phyloP scores from a whole-genome alignment of 129 eudicot genomes.

The Centrapalus pauciflorus region DNA sequence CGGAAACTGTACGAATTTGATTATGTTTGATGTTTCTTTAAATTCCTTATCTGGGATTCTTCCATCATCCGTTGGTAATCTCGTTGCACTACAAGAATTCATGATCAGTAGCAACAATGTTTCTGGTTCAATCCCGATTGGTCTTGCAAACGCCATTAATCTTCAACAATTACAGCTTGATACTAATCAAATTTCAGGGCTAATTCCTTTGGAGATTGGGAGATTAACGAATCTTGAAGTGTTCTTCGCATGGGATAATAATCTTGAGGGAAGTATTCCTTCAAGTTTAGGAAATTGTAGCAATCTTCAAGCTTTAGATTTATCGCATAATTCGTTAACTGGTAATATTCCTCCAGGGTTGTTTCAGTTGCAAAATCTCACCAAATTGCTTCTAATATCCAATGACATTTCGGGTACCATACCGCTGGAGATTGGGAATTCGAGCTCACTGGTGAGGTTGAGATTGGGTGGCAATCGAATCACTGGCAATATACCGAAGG shows the following conservation, averaged over 20 bases:
- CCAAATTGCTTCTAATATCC: constrained; percentile 56
- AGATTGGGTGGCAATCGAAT: constrained; percentile 52
- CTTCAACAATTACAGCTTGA: constrained; percentile 64
- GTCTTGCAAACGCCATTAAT: constrained; percentile 42
- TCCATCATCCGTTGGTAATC: constrained; percentile 50
- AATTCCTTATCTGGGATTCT: constrained; percentile 54
- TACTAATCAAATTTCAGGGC: constrained; percentile 59
- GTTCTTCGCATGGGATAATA: constrained; percentile 65
- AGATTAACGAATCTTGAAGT: constrained; percentile 38
- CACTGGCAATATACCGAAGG: constrained; percentile 50
- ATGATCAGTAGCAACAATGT: constrained; percentile 66
- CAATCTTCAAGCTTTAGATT: constrained; percentile 56
- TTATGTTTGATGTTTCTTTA: constrained; percentile 50
- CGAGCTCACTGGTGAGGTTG: constrained; percentile 46
- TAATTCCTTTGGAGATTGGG: constrained; percentile 51
- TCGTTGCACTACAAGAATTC: constrained; percentile 48
- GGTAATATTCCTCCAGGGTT: constrained; percentile 57
- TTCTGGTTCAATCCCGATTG: constrained; percentile 52
- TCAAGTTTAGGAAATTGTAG: constrained; percentile 47
- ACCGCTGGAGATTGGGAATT: constrained; percentile 52
- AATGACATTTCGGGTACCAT: constrained; percentile 62
- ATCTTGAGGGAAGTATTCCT: constrained; percentile 68
- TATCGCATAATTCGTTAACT: constrained; percentile 67
- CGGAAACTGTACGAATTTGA: constrained; percentile 57
- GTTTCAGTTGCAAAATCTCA: constrained; percentile 52